Base-by-base conservation (phyloP, 2,329 filamentous ascomycete genomes). In the Colletotrichum scovillei region DNA sequence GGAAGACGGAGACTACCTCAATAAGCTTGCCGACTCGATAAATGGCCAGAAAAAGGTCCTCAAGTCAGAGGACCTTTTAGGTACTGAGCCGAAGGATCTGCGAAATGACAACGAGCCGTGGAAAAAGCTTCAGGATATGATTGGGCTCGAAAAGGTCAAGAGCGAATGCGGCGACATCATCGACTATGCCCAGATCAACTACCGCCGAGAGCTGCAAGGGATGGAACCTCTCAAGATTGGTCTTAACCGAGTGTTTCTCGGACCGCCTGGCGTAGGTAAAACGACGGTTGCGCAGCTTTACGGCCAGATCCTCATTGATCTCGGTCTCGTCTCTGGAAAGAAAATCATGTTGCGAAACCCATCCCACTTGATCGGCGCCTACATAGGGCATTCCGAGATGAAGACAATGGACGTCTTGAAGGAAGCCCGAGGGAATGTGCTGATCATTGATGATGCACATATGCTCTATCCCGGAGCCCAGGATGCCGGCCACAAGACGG, bases 391-490 rank as follows among this genome's bases (percentile, higher is more conserved):
- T 9, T 91, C 90, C 0, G 91, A 92, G 79, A 80, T 80, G 4
- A 38, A 2, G 35, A 38, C 35, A 12, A 14, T 38, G 35, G 11
- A 12, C 35, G 35, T 38, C 35, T 38, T 38, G 35, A 38, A 14
- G 12, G 35, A 38, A 38, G 35, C 35, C 12, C 12, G 35, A 38
- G 35, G 91, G 0, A 92, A 92, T 75, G 89, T 92, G 4, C 82
- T 92, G 0, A 86, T 92, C 56, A 91, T 93, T 7, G 91, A 92
- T 74, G 91, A 93, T 77, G 90, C 90, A 0, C 92, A 92, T 74
- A 88, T 87, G 79, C 82, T 92, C 0, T 84, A 82, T 42, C 35
- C 35, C 5, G 35, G 35, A 0, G 35, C 1, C 59, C 66, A 30
- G 1, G 55, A 46, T 2, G 78, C 76, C 28, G 77, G 73, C 0